Percentiles rank a stretch among this genome's conserved stretches.
These are phyloP conservation scores for Chlorella sp. DNA, from an alignment of 139 green algal genomes.

Conservation along the genomic window DNA sequence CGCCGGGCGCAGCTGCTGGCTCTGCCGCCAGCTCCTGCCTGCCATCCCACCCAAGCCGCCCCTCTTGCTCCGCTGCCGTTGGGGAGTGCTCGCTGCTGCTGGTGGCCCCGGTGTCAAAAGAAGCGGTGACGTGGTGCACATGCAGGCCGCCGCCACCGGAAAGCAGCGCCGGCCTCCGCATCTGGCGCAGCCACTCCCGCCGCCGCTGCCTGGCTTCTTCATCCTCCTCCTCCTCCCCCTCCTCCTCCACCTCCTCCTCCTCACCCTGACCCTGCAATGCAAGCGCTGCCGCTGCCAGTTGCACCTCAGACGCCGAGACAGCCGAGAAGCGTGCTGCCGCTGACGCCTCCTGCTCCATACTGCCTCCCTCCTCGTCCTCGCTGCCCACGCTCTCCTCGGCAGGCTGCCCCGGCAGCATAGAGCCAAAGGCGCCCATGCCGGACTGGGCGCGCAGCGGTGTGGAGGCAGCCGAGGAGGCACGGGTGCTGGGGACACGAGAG, in stretches of 20 bases:
- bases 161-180: background rate
- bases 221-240: background rate
- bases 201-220: background rate
- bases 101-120: background rate
- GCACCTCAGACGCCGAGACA: too few species aligned
- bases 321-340: too few species aligned
- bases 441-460: background rate
- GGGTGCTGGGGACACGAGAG: background rate
- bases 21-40: background rate
- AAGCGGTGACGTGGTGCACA: background rate
- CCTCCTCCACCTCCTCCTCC: background rate
- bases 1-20: background rate
- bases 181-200: background rate
- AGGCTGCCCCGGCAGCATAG: background rate
- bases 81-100: background rate
- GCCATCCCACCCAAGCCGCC: background rate
- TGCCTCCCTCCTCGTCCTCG: too few species aligned
- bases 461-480: background rate
- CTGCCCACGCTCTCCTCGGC: too few species aligned
- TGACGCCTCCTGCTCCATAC: too few species aligned
- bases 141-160: background rate
- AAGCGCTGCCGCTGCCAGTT: background rate
- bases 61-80: background rate
- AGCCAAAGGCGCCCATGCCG: background rate
- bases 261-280: background rate